Evolutionary conservation across 1,284 basidiomycete species (phyloP).

Genomic region (Cutaneotrichosporon mucoides): DNA sequence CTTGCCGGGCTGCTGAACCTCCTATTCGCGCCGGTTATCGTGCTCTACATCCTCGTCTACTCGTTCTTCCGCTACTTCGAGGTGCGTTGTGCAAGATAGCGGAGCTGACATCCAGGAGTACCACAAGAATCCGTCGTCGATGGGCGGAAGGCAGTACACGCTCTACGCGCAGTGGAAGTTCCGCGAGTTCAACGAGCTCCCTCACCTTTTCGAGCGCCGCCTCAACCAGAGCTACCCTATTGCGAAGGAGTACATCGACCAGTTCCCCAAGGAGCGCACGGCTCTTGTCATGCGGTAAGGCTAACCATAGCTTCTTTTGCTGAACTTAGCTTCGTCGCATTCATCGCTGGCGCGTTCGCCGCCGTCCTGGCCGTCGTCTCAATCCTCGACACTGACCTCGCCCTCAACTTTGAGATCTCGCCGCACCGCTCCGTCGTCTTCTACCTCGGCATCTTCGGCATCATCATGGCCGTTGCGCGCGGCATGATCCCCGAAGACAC

Average conservation of each 20-base stretch:
- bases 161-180: constrained; percentile 97
- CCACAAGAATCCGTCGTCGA: constrained; percentile 93
- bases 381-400: constrained; percentile 84
- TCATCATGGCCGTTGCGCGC: constrained; percentile 78
- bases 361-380: constrained; percentile 89
- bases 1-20: constrained; percentile 96
- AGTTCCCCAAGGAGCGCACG: constrained; percentile 92
- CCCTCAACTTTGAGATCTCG: constrained; percentile 91
- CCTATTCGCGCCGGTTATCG: constrained; percentile 93
- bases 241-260: constrained; percentile 92
- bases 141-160: constrained; percentile 88
- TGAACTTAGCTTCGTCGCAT: constrained; percentile 77
- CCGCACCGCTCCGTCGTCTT: constrained; percentile 88
- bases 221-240: constrained; percentile 81
- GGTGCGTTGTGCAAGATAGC: too few species aligned
- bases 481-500: constrained; percentile 97
- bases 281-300: constrained; percentile 79
- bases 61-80: constrained; percentile 99
- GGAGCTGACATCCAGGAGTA: constrained; percentile 61
- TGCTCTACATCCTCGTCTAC: constrained; percentile 93
- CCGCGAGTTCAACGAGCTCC: constrained; percentile 96
- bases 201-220: constrained; percentile 82
- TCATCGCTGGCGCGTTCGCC: constrained; percentile 92
- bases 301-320: background rate
- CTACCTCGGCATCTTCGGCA: constrained; percentile 83